These are phyloP conservation scores for Claviceps maximensis DNA, from an alignment of 2,329 filamentous ascomycete genomes.

Conservation along the genomic window DNA sequence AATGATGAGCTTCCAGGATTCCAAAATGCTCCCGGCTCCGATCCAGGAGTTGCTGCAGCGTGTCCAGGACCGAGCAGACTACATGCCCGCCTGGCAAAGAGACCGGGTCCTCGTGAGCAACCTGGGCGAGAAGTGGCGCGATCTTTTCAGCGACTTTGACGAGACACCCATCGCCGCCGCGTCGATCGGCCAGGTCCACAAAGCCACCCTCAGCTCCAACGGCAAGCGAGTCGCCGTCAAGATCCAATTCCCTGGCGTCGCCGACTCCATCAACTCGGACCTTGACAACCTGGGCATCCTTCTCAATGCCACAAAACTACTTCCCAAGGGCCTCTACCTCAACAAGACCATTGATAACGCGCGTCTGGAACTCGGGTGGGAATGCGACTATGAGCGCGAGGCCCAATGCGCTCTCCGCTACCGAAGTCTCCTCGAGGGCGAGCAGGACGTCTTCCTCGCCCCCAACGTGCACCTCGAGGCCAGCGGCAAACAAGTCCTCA, in stretches of 20 bases:
- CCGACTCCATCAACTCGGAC: conserved; percentile 91
- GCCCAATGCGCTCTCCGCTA: conserved; percentile 70
- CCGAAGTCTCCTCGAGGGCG: conserved; percentile 51
- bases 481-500: conserved; percentile 74
- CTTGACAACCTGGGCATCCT: conserved; percentile 86
- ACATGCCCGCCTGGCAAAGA: conserved; percentile 91
- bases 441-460: conserved; percentile 62
- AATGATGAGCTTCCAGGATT: conserved; percentile 97
- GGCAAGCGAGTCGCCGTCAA: conserved; percentile 80
- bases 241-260: conserved; percentile 92
- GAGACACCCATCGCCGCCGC: conserved; percentile 89
- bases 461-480: conserved; percentile 68
- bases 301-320: conserved; percentile 74
- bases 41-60: conserved; percentile 85
- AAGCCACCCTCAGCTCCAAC: conserved; percentile 63
- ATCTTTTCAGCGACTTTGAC: conserved; percentile 72
- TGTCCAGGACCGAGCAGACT: conserved; percentile 92
- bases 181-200: conserved; percentile 93
- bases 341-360: conserved; percentile 97
- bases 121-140: conserved; percentile 71
- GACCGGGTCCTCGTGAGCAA: conserved; percentile 70
- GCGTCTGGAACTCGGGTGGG: conserved; percentile 82
- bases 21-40: conserved; percentile 78
- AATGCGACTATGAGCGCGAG: conserved; percentile 90
- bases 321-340: conserved; percentile 85